Conservation (phyloP, 2,329 filamentous ascomycete species). For the Blastomyces gilchristii region DNA sequence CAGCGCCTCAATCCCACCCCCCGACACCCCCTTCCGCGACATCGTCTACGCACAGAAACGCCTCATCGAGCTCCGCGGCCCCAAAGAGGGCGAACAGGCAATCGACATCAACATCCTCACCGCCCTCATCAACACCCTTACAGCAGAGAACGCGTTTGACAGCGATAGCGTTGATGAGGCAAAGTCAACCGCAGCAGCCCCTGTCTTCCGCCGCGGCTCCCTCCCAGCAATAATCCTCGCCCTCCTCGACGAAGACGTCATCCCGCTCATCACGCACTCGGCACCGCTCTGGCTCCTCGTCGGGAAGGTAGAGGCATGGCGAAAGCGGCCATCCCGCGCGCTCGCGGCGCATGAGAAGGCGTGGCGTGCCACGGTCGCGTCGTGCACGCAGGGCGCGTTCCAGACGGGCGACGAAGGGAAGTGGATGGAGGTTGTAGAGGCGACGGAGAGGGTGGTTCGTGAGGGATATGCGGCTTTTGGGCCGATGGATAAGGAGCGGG, state of each 20-base stretch:
- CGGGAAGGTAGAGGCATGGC: constrained; percentile 62
- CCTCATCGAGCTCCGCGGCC: constrained; percentile 62
- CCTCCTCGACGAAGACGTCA: constrained; percentile 63
- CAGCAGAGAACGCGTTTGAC: constrained; percentile 39
- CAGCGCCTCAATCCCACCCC: constrained; percentile 64
- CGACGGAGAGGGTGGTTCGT: constrained; percentile 66
- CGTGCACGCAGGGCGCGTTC: constrained; percentile 35
- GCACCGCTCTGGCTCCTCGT: constrained; percentile 68
- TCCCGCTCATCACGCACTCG: constrained; percentile 74
- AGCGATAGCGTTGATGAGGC: constrained; percentile 22
- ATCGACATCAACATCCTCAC: constrained; percentile 65
- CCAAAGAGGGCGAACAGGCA: constrained; percentile 60
- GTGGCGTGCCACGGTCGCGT: constrained; percentile 60
- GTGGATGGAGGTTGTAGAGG: constrained; percentile 63
- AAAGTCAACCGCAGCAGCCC: constrained; percentile 21
- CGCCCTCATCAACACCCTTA: constrained; percentile 60
- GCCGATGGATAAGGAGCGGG: constrained; percentile 43
- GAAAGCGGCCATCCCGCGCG: constrained; percentile 57
- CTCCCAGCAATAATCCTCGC: constrained; percentile 46
- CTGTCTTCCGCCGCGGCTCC: constrained; percentile 44
- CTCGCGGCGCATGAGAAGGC: constrained; percentile 80
- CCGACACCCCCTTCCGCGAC: constrained; percentile 55
- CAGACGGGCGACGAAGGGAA: constrained; percentile 49
- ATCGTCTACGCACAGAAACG: constrained; percentile 64
- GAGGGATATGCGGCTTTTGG: constrained; percentile 75